Conservation (phyloP, 2,329 filamentous ascomycete species). For the Aspergillus novoparasiticus region DNA sequence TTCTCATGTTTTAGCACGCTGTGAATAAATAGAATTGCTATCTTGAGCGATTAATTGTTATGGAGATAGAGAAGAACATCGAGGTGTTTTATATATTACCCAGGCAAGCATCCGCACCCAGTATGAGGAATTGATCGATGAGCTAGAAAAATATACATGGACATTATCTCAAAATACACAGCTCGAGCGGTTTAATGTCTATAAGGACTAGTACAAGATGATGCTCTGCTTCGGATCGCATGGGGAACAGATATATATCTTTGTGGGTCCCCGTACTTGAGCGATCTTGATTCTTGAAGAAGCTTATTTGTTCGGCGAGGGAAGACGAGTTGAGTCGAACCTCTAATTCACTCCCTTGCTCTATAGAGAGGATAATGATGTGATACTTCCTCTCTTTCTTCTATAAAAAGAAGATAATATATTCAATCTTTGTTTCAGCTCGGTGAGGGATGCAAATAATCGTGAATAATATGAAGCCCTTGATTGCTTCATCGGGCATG, state of each 20-base stretch:
- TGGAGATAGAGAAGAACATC: background rate
- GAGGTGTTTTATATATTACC: background rate
- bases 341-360: background rate
- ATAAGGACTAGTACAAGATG: background rate
- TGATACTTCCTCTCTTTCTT: background rate
- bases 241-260: background rate
- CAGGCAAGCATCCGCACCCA: background rate
- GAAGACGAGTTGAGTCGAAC: background rate
- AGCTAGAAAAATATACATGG: background rate
- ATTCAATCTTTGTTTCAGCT: too few species aligned
- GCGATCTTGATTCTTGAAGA: conserved; percentile 2
- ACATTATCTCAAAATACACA: background rate
- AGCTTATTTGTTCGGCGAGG: background rate
- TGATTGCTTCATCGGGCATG: background rate
- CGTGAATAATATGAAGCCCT: background rate
- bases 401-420: background rate
- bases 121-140: background rate
- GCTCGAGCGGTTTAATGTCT: background rate
- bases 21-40: background rate
- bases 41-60: background rate
- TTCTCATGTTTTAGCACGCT: background rate
- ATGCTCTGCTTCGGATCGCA: background rate
- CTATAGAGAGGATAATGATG: background rate
- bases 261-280: conserved; percentile 11
- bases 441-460: background rate